Evolutionary conservation across 495 filamentous ascomycete species (phyloP).

Genomic region (Xylaria curta): DNA sequence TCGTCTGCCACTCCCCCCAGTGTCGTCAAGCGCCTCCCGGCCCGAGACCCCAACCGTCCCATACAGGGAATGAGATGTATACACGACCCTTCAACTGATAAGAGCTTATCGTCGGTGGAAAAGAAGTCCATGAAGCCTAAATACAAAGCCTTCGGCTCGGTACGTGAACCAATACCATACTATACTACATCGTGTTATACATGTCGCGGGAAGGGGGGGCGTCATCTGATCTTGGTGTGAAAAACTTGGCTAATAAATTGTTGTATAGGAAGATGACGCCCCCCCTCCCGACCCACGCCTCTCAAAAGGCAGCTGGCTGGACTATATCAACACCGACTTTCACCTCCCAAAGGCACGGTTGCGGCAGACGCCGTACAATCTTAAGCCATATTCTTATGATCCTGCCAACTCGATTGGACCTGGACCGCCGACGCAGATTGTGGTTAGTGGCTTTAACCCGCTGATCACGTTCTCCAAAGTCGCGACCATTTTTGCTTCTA

Average conservation of each 20-base stretch:
- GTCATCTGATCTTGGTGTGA: constrained; percentile 60
- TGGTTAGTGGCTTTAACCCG: constrained; percentile 93
- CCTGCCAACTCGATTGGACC: constrained; percentile 80
- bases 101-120: constrained; percentile 53
- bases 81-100: constrained; percentile 78
- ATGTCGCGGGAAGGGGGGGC: constrained; percentile 51
- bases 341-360: constrained; percentile 77
- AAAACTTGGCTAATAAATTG: constrained; percentile 56
- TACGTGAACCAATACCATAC: constrained; percentile 55
- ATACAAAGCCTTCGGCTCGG: constrained; percentile 74
- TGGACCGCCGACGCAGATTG: constrained; percentile 85
- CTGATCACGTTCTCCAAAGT: constrained; percentile 80
- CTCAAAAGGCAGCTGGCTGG: constrained; percentile 60
- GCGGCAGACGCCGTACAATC: constrained; percentile 76
- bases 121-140: constrained; percentile 70
- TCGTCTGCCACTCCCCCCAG: constrained; percentile 33
- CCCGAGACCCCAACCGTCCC: constrained; percentile 64
- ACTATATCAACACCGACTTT: constrained; percentile 66
- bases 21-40: constrained; percentile 62
- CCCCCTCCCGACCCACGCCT: constrained; percentile 79
- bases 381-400: constrained; percentile 81
- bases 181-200: constrained; percentile 48
- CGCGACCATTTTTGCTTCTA: constrained; percentile 79
- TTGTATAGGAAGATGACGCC: constrained; percentile 68
- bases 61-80: constrained; percentile 71